Evolutionary conservation across 192 early-diverging fungal genomes (phyloP).

Genomic region (Cetraspora pellucida): DNA sequence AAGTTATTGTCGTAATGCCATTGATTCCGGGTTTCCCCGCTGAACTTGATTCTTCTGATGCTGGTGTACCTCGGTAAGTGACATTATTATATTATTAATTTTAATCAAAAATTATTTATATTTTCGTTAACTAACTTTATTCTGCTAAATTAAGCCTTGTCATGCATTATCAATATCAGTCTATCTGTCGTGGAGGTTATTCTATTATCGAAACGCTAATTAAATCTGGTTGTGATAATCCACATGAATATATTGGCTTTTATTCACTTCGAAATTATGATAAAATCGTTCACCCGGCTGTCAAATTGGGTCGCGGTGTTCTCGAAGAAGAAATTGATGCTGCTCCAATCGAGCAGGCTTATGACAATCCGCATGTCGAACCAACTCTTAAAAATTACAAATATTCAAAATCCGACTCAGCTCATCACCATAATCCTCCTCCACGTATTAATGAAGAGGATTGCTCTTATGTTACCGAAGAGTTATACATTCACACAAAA

Average conservation of each 20-base stretch:
- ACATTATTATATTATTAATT: neutral
- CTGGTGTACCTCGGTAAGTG: slow-evolving; percentile 66
- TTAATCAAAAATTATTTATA: neutral
- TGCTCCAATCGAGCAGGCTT: neutral
- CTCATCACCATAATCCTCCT: neutral
- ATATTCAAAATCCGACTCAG: neutral
- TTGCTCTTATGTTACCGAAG: slow-evolving; percentile 67
- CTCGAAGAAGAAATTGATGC: neutral
- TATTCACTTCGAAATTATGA: slow-evolving; percentile 79
- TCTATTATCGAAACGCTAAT: slow-evolving; percentile 64
- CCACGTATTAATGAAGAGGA: neutral
- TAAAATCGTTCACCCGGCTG: slow-evolving; percentile 53
- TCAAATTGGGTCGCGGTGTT: slow-evolving; percentile 22
- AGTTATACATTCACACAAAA: slow-evolving; percentile 88
- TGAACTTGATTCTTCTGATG: slow-evolving; percentile 74
- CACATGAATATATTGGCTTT: slow-evolving; percentile 75
- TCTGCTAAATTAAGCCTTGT: slow-evolving; percentile 52
- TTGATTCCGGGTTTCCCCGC: slow-evolving; percentile 88
- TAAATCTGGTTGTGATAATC: slow-evolving; percentile 54
- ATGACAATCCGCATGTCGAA: no score
- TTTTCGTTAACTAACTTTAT: neutral
- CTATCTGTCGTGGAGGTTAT: slow-evolving; percentile 77
- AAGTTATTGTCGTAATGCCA: slow-evolving; percentile 83
- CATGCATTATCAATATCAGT: slow-evolving; percentile 82
- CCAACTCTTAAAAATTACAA: no score